Percentiles rank a stretch among this genome's conserved stretches.
phyloP scores from a whole-genome alignment of 2,329 filamentous ascomycete species.

The Penicillium capsulatum region DNA sequence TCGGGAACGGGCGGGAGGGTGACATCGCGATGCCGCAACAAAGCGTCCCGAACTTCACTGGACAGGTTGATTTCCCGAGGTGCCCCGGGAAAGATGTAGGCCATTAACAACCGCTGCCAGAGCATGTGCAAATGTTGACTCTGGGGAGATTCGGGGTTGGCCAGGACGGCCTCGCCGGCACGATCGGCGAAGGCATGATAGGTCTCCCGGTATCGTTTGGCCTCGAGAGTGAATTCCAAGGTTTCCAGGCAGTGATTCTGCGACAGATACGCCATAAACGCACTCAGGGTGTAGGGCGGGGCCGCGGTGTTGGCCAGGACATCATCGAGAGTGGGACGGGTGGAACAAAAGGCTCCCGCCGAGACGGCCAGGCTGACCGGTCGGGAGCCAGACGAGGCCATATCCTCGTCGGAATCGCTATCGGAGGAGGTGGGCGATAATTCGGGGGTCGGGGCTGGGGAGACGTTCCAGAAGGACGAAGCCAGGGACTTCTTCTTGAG shows the following conservation, averaged over 20 bases:
- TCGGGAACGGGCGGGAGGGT: conserved; percentile 66
- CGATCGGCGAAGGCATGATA: conserved; percentile 57
- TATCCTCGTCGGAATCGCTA: conserved; percentile 44
- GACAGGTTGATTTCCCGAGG: conserved; percentile 89
- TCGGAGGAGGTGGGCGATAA: conserved; percentile 42
- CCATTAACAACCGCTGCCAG: conserved; percentile 83
- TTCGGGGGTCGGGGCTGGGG: conserved; percentile 45
- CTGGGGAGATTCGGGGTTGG: conserved; percentile 55
- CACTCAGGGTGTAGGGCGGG: conserved; percentile 82
- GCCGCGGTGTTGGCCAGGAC: conserved; percentile 82
- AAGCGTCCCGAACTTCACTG: conserved; percentile 73
- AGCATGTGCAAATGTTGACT: conserved; percentile 69
- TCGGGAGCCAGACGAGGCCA: conserved; percentile 40
- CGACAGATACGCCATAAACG: conserved; percentile 94
- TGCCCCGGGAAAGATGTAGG: conserved; percentile 82
- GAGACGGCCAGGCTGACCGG: conserved; percentile 44
- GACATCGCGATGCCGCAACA: conserved; percentile 61
- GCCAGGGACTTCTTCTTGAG: conserved; percentile 36
- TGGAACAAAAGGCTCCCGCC: conserved; percentile 40
- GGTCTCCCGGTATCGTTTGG: conserved; percentile 73
- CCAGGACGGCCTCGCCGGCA: conserved; percentile 43
- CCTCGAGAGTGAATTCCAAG: conserved; percentile 92
- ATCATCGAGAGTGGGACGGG: conserved; percentile 72
- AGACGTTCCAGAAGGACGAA: conserved; percentile 36
- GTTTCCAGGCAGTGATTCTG: conserved; percentile 97